Evolutionary conservation across 345 rosid species (phyloP), one percentile per base, ranked within the genome.

Genomic region (Salix dunnii): DNA sequence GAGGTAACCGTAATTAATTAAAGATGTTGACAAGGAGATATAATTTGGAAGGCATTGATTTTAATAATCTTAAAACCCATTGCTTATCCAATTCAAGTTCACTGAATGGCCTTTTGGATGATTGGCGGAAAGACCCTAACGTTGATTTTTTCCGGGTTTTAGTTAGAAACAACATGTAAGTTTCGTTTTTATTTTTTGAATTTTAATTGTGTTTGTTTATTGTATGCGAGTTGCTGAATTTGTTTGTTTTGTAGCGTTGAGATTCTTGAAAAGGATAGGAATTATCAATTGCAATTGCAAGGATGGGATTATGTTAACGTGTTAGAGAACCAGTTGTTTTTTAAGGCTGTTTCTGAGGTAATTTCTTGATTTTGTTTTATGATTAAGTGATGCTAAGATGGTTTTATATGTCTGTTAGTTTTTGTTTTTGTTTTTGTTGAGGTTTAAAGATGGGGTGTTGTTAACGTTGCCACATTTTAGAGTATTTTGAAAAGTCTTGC

Each of bases 111-210:
- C 72, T 21, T 43, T 43, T 43, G 28, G 49, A 36, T 35, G 69
- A 71, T 68, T 71, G 77, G 82, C 76, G 68, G 9, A 67, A 72
- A 28, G 67, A 66, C 28, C 72, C 79, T 20, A 67, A 33, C 67
- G 67, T 78, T 67, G 10, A 60, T 61, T 35, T 17, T 70, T 48
- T 75, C 27, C 71, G 68, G 30, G 79, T 28, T 31, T 69, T 78
- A 61, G 72, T 82, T 67, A 71, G 80, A 68, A 23, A 68, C 23
- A 72, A 23, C 72, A 75, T 78, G 79, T 69, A 67, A 67, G 79
- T 40, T 71, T 71, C 46, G n/a, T 30, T 31, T 42, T 6, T n/a
- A 13, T 72, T 30, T 14, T 63, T 10, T 75, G 48, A 35, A 42
- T 18, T 17, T 28, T 23, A 14, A 11, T 28, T 42, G 30, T 63